phyloP scores from a whole-genome alignment of 352 stramenopile genomes.

The Globisporangium ultimum region DNA sequence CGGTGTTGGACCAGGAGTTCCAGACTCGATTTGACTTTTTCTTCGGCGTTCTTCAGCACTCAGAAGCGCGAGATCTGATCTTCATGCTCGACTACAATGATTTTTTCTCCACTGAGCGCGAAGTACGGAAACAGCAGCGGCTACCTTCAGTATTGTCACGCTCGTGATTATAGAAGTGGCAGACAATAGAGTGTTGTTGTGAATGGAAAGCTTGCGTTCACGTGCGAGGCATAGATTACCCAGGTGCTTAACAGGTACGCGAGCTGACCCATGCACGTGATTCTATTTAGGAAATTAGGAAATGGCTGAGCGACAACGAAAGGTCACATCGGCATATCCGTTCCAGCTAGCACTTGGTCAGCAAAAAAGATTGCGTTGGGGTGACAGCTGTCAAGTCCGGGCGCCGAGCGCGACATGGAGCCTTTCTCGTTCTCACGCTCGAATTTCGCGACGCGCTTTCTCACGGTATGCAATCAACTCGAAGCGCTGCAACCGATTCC shows the following conservation, averaged over 20 bases:
- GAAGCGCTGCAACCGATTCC: slow-evolving; percentile 22
- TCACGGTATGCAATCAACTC: slow-evolving; percentile 26
- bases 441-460: slow-evolving; percentile 19
- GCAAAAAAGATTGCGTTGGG: too few species aligned
- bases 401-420: slow-evolving; percentile 3
- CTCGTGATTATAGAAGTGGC: too few species aligned
- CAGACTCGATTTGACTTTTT: slow-evolving; percentile 54
- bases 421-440: slow-evolving; percentile 5
- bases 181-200: too few species aligned
- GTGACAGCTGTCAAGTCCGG: background rate
- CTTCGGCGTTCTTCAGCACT: slow-evolving; percentile 58
- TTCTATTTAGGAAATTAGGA: too few species aligned
- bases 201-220: too few species aligned
- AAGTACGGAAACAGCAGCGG: slow-evolving; percentile 25
- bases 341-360: too few species aligned
- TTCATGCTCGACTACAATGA: slow-evolving; percentile 74
- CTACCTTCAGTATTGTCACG: too few species aligned
- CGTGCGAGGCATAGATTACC: too few species aligned
- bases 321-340: too few species aligned
- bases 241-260: too few species aligned
- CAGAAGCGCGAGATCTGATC: slow-evolving; percentile 60
- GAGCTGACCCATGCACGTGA: too few species aligned
- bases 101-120: slow-evolving; percentile 50
- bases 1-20: slow-evolving; percentile 52
- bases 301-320: too few species aligned